Conservation (phyloP, 1,139 yeast genomes). For the Lodderomyces oxycetoniae region DNA sequence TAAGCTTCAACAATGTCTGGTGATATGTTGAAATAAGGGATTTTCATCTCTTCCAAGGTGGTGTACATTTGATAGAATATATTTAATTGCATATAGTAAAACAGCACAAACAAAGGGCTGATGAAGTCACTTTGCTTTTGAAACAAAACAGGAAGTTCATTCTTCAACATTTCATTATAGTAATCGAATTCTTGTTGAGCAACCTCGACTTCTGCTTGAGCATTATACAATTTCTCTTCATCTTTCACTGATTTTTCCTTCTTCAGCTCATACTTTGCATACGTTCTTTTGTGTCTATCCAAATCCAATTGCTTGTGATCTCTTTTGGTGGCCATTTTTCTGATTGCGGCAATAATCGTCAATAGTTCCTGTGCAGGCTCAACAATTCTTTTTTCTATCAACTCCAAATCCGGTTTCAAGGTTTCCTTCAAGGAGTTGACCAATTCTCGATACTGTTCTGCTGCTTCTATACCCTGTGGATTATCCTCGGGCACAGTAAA, state of each 20-base stretch:
- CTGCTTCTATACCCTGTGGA: slow-evolving; percentile 93
- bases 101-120: slow-evolving; percentile 85
- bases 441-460: slow-evolving; percentile 84
- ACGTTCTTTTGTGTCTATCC: slow-evolving; percentile 73
- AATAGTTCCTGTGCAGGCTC: slow-evolving; percentile 89
- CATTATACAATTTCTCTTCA: slow-evolving; percentile 82
- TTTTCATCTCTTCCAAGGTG: slow-evolving; percentile 92
- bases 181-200: slow-evolving; percentile 96
- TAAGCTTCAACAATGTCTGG: slow-evolving; percentile 82
- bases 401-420: slow-evolving; percentile 85
- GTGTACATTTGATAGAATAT: slow-evolving; percentile 88
- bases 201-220: slow-evolving; percentile 82
- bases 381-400: slow-evolving; percentile 85
- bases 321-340: slow-evolving; percentile 93
- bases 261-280: slow-evolving; percentile 72
- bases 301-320: slow-evolving; percentile 93
- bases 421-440: slow-evolving; percentile 82
- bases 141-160: slow-evolving; percentile 82
- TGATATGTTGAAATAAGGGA: slow-evolving; percentile 85
- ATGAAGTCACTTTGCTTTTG: slow-evolving; percentile 87
- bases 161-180: slow-evolving; percentile 89
- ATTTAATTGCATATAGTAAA: slow-evolving; percentile 96
- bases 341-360: slow-evolving; percentile 70
- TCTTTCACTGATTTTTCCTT: slow-evolving; percentile 81
- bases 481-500: slow-evolving; percentile 84